Evolutionary conservation across 78 protist genomes (phyloP).

Genomic region (Dictyostelium brefeldianum): DNA sequence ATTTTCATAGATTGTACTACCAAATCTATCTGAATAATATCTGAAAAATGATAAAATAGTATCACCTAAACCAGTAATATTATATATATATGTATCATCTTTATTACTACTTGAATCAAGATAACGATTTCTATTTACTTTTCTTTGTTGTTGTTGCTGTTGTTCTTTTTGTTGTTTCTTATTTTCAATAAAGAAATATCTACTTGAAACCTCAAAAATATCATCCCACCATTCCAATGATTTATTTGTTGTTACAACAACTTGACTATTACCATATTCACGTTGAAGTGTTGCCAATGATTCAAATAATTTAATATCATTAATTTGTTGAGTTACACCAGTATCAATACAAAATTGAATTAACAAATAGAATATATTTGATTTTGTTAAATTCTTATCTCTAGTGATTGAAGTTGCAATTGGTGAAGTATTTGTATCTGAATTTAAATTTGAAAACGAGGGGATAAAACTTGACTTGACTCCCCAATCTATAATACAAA

Average conservation of each 20-base stretch:
- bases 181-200: not conserved
- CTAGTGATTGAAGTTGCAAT: no score
- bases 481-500: not conserved
- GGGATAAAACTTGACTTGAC: not conserved
- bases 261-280: not conserved
- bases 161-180: not conserved
- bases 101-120: no score
- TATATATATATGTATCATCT: not conserved
- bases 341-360: not conserved
- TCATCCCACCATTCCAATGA: not conserved
- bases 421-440: no score
- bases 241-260: not conserved
- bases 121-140: not conserved
- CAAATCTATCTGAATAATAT: not conserved
- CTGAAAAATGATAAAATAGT: conserved; percentile 9
- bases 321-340: no score
- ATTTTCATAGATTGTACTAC: not conserved
- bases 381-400: not conserved
- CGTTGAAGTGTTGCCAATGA: not conserved
- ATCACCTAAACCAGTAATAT: not conserved
- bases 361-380: not conserved
- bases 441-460: no score
- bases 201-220: not conserved
- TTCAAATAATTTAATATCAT: no score
- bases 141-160: not conserved